Percentiles rank a stretch among this genome's conserved stretches.
phyloP scores from a whole-genome alignment of 2,329 filamentous ascomycete species.

The Botrytis tulipae region DNA sequence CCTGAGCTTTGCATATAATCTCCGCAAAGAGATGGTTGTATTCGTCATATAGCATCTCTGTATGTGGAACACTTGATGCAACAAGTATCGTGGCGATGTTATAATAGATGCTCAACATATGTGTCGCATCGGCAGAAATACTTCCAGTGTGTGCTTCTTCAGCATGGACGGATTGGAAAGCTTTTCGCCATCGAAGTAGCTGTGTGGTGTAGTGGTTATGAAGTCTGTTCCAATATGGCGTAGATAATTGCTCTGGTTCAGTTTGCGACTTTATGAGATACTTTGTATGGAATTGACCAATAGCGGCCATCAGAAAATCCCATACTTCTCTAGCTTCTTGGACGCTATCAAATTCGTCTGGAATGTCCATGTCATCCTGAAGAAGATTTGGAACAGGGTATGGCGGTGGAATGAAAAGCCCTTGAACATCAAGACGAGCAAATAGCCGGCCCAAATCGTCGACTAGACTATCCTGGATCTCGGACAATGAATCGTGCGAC shows the following conservation, averaged over 20 bases:
- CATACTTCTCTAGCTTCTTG: conserved; percentile 36
- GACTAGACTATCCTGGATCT: conserved; percentile 38
- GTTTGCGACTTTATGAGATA: conserved; percentile 34
- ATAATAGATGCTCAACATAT: conserved; percentile 38
- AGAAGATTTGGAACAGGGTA: conserved; percentile 37
- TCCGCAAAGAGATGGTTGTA: conserved; percentile 35
- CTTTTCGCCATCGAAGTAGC: conserved; percentile 35
- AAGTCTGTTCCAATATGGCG: conserved; percentile 32
- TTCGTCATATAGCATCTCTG: conserved; percentile 37
- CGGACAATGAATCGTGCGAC: conserved; percentile 38
- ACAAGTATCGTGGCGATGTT: conserved; percentile 37
- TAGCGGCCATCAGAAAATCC: conserved; percentile 38
- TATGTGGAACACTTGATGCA: conserved; percentile 35
- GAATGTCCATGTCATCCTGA: conserved; percentile 34
- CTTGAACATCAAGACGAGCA: conserved; percentile 37
- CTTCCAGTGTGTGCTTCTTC: conserved; percentile 32
- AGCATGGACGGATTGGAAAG: conserved; percentile 34
- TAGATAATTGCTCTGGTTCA: conserved; percentile 32
- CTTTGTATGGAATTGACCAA: conserved; percentile 37
- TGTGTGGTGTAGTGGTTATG: conserved; percentile 36
- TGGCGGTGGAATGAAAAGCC: conserved; percentile 36
- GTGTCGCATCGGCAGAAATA: conserved; percentile 30
- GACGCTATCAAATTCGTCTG: conserved; percentile 34
- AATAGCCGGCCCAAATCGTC: conserved; percentile 39
- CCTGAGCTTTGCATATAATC: conserved; percentile 35